Evolutionary conservation across 1,284 basidiomycete genomes (phyloP), one percentile per base, ranked within the genome.

Genomic region (Ceratobasidium sp.): DNA sequence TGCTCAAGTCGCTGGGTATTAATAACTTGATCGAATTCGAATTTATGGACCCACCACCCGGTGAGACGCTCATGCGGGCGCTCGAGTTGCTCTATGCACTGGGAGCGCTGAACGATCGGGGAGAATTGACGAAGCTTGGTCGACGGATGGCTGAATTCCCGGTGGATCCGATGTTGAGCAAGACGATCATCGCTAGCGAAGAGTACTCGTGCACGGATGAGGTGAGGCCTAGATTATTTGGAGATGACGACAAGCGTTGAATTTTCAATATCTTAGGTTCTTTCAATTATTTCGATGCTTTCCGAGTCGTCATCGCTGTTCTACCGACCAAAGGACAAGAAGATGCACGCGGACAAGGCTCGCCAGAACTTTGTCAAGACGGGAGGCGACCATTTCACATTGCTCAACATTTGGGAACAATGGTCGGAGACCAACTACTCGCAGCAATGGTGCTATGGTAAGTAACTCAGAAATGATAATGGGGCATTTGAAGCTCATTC

Each of bases 71-170:
- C 76, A 97, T 99, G 89, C 91, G 96, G 52, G 95, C 96, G 2
- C 88, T 99, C 52, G 97, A 99, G 84, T 86, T 98, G 80, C 86
- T 99, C 0, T 99, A 99, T 85, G 97, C 97, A 0, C 87, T 99
- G 0, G 98, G 97, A 26, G 97, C 97, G 0, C 87, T 99, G 80
- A 99, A 99, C 84, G 97, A 99, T 84, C 89, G 94, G 79, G 98
- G 98, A 15, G 97, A 99, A 84, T 85, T 99, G 80, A 99, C 98
- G 13, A 96, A 98, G 83, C 89, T 99, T 33, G 98, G 98, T 0
- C 89, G 98, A 77, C 88, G 96, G 66, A 99, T 99, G 98, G 97
- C 97, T 4, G 98, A 99, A 84, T 99, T 99, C 85, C 97, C 97
- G 5, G 95, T 99, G 52, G 98, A 99, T 83, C 98, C 98, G 2